Base-by-base conservation (phyloP, 371 early-diverging fungal species). In the Smittium culicis region DNA sequence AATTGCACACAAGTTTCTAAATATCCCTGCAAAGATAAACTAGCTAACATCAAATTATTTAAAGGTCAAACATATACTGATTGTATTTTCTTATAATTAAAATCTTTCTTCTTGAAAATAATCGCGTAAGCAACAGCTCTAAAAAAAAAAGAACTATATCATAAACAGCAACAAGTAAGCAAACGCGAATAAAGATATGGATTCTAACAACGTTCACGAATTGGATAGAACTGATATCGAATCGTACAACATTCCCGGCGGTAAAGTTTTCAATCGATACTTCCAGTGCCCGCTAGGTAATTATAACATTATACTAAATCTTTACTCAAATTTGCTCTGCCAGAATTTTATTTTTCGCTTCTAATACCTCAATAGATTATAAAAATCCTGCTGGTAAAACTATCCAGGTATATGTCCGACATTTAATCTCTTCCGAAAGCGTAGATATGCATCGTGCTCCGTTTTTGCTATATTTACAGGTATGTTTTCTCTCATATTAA, bases 401-500 rank as follows among this genome's bases (percentile, higher is more conserved):
- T 11, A 75, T 84, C 65, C 75, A 77, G 34, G 76, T 85, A 28
- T 85, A 82, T 78, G 83, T 68, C 28, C 77, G 85, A 29, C 85
- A 85, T 57, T 69, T 85, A 11, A 82, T 84, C 27, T 83, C 85
- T 14, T 66, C 77, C 1, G 80, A 72, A 33, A 81, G 80, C 64
- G 73, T 70, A n/a, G 67, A 67, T 55, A 70, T 83, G 58, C 80
- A 82, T 56, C 73, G 70, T 54, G 68, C 82, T 35, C 85, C 85
- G 1, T 83, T 83, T 58, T 66, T 83, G 5, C 73, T 85, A 31
- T 85, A 82, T 68, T 74, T 85, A 33, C 85, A 85, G 80, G 85
- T 82, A 54, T 29, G 25, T 29, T 8, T 14, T 60, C n/a, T n/a
- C n/a, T n/a, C n/a, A n/a, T n/a, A n/a, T n/a, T n/a, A n/a, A n/a